phyloP scores from a whole-genome alignment of 495 filamentous ascomycete species.

The Aspergillus bridgeri region DNA sequence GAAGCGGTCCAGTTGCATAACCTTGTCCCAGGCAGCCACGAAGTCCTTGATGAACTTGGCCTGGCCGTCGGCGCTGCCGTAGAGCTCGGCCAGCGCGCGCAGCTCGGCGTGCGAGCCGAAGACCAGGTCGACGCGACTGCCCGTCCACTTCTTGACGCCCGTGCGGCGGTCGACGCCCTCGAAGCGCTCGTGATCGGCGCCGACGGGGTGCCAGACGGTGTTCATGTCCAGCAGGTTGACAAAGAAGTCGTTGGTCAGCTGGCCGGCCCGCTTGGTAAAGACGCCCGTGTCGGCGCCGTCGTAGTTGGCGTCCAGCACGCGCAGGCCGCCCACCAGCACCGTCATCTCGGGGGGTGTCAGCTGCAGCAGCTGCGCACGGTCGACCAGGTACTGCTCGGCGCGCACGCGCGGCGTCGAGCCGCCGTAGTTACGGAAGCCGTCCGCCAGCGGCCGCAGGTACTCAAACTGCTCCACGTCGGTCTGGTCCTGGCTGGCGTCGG shows the following conservation, averaged over 20 bases:
- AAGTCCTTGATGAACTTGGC: slow-evolving; percentile 69
- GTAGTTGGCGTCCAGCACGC: slow-evolving; percentile 62
- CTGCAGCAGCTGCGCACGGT: slow-evolving; percentile 63
- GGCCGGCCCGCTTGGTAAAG: slow-evolving; percentile 58
- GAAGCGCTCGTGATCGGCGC: slow-evolving; percentile 48
- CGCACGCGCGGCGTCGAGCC: slow-evolving; percentile 52
- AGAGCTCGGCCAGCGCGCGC: slow-evolving; percentile 65
- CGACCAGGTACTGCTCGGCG: slow-evolving; percentile 63
- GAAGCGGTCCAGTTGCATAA: slow-evolving; percentile 67
- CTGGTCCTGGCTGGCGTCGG: slow-evolving; percentile 57
- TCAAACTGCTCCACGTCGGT: slow-evolving; percentile 61
- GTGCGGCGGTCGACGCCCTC: slow-evolving; percentile 64
- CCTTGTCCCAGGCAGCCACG: slow-evolving; percentile 66
- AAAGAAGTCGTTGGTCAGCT: slow-evolving; percentile 73
- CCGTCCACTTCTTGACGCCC: slow-evolving; percentile 65
- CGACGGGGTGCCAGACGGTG: slow-evolving; percentile 58
- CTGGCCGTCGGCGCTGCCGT: slow-evolving; percentile 50
- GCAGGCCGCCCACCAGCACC: slow-evolving; percentile 64
- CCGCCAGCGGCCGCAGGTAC: slow-evolving; percentile 57
- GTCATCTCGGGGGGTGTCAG: slow-evolving; percentile 66
- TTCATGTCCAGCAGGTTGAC: slow-evolving; percentile 65
- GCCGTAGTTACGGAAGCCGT: slow-evolving; percentile 76
- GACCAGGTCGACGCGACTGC: slow-evolving; percentile 63
- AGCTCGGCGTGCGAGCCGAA: slow-evolving; percentile 70
- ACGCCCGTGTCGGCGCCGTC: slow-evolving; percentile 61